Percentiles rank a stretch among this genome's conserved stretches.
Conservation (phyloP, 1,284 basidiomycete genomes). For the Cutaneotrichosporon sp. region DNA sequence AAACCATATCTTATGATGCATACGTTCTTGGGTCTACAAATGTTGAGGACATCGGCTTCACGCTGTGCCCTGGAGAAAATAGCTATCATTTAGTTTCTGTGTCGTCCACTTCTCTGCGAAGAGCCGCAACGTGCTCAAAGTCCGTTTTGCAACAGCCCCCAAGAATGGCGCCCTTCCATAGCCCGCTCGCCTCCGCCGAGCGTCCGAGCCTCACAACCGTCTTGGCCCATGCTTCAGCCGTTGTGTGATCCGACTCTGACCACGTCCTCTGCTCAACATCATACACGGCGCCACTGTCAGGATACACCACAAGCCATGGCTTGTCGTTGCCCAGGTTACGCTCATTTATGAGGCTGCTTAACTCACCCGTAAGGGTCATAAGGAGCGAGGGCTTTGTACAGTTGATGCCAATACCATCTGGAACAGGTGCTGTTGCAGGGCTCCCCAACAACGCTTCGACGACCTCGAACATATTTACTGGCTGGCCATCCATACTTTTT, state of each 20-base stretch:
- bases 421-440: conserved; percentile 24
- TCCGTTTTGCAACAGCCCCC: conserved; percentile 69
- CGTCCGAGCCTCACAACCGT: conserved; percentile 44
- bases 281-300: conserved; percentile 63
- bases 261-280: conserved; percentile 54
- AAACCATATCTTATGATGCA: too few relatives aligned
- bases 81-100: too few relatives aligned
- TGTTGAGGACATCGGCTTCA: too few relatives aligned
- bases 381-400: conserved; percentile 55
- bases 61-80: too few relatives aligned
- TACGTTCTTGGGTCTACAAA: too few relatives aligned
- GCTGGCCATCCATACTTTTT: conserved; percentile 47
- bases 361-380: conserved; percentile 45
- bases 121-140: conserved; percentile 54
- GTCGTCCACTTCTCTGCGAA: conserved; percentile 17
- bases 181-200: conserved; percentile 14
- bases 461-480: conserved; percentile 39
- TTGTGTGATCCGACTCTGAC: conserved; percentile 30
- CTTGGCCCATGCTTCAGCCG: conserved; percentile 51
- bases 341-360: conserved; percentile 11
- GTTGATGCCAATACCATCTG: conserved; percentile 63
- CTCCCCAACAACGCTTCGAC: conserved; percentile 39
- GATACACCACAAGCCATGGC: conserved; percentile 58
- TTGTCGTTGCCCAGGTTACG: background rate
- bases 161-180: conserved; percentile 58